Conservation (phyloP, 805 yeast genomes). For the Candida krabiensis region DNA sequence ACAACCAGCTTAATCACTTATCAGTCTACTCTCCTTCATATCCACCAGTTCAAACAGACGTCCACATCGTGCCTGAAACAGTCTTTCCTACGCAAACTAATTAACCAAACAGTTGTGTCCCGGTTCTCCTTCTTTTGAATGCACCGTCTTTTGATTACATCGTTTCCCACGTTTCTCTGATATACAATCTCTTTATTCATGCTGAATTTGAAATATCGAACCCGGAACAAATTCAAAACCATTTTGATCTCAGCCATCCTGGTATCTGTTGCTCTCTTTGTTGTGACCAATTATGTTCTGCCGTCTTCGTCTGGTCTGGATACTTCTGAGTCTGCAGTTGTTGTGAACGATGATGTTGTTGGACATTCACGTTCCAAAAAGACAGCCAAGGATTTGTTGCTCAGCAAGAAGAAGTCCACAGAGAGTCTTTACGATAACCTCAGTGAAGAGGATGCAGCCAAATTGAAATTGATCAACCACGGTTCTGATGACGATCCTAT, state of each 20-base stretch:
- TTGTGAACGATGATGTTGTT: conserved; percentile 9
- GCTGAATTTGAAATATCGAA: conserved; percentile 10
- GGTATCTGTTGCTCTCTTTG: conserved; percentile 4
- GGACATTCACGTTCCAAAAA: conserved; percentile 4
- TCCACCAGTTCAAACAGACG: too few species aligned
- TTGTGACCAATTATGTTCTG: conserved; percentile 6
- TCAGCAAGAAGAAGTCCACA: conserved; percentile 5
- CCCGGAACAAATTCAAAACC: conserved; percentile 9
- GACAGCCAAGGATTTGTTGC: conserved; percentile 20
- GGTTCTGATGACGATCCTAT: conserved; percentile 32
- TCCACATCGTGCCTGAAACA: too few species aligned
- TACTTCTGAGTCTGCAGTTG: conserved; percentile 1
- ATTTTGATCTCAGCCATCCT: conserved; percentile 8
- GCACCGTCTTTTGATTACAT: too few species aligned
- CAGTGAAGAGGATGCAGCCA: conserved; percentile 14
- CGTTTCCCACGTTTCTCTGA: too few species aligned
- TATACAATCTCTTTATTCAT: too few species aligned
- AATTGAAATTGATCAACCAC: conserved; percentile 22
- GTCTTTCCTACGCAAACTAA: too few species aligned
- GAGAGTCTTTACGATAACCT: conserved; percentile 8
- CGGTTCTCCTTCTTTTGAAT: too few species aligned
- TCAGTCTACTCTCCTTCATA: too few species aligned
- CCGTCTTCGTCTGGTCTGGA: background rate
- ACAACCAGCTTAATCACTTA: too few species aligned
- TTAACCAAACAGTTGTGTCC: too few species aligned